These are phyloP conservation scores for Lenwebbia sp. DNA, from an alignment of 345 rosid species.

Conservation along the genomic window DNA sequence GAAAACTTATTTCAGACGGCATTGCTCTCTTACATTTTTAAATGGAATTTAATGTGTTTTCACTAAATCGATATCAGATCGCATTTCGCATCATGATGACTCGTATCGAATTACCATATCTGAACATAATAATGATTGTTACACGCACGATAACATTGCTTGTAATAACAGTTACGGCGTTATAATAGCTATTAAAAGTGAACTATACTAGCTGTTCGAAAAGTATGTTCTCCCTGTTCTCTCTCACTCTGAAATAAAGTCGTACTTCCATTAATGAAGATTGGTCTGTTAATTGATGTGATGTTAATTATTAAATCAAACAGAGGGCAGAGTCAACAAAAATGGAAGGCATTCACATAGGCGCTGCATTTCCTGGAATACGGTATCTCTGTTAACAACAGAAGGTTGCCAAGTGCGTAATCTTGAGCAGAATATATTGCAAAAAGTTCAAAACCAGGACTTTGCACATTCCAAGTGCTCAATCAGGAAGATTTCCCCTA, in stretches of 20 bases:
- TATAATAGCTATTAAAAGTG: neutral
- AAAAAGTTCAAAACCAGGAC: neutral
- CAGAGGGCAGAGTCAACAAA: neutral
- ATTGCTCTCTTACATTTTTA: rapidly evolving
- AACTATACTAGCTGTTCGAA: neutral
- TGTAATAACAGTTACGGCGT: neutral
- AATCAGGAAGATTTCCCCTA: neutral
- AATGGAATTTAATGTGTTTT: neutral
- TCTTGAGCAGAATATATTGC: neutral
- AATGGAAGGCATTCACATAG: neutral
- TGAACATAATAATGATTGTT: neutral
- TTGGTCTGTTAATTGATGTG: neutral
- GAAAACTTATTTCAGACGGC: neutral
- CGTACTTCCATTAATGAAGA: neutral
- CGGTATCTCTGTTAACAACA: neutral
- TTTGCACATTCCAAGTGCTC: neutral
- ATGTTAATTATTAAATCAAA: neutral
- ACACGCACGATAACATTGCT: neutral
- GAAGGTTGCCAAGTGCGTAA: neutral
- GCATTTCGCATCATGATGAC: neutral
- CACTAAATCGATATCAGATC: neutral
- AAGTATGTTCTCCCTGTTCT: neutral
- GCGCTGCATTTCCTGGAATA: neutral
- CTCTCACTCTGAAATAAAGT: neutral
- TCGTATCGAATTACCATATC: neutral